Conservation (phyloP, 1,139 yeast species). For the Geotrichum siamense region DNA sequence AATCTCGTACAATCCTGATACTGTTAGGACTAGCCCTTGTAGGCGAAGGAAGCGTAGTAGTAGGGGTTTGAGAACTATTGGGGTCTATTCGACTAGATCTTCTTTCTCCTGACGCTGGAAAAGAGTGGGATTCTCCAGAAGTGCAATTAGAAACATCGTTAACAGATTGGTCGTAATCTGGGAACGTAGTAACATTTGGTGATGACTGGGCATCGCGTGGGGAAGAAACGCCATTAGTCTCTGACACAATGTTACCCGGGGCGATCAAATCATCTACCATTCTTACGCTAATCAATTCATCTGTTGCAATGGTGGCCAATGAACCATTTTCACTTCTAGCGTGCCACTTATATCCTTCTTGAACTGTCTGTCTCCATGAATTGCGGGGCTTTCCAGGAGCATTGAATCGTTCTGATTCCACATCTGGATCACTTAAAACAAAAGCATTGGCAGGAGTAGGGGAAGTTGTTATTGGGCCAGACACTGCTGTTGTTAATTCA, state of each 20-base stretch:
- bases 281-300: constrained; percentile 73
- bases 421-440: neutral
- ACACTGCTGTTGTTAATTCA: constrained; percentile 6
- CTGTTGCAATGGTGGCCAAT: constrained; percentile 79
- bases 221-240: no score
- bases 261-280: constrained; percentile 40
- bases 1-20: no score
- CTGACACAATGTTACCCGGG: neutral
- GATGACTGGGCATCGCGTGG: no score
- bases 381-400: constrained; percentile 35
- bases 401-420: neutral
- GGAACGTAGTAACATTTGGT: no score
- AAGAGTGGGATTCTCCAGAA: no score
- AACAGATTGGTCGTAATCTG: no score
- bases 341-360: constrained; percentile 38
- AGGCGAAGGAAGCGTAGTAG: no score
- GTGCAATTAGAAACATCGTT: no score
- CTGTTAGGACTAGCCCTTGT: no score
- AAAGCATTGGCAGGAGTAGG: neutral
- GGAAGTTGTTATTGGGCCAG: neutral
- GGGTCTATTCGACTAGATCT: no score
- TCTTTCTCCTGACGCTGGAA: no score
- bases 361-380: constrained; percentile 67
- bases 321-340: constrained; percentile 62
- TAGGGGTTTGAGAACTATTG: no score